phyloP scores from a whole-genome alignment of 352 stramenopile species.

The Phytophthora pluvialis region DNA sequence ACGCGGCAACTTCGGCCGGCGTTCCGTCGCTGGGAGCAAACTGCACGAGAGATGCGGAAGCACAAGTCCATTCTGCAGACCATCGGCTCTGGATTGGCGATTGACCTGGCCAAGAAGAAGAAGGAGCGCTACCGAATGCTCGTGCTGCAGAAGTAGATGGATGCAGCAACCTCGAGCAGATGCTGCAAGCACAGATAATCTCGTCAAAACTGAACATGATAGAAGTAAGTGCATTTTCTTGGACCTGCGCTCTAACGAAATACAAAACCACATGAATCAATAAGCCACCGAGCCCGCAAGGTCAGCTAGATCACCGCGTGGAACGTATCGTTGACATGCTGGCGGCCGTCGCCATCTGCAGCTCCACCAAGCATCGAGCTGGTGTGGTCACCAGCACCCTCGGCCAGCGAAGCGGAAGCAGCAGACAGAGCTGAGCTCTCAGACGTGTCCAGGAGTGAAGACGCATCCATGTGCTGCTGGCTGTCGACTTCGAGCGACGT shows the following conservation, averaged over 20 bases:
- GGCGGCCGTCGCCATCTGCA: conserved; percentile 23
- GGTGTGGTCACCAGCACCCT: conserved; percentile 38
- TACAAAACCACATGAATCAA: conserved; percentile 8
- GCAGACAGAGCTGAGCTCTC: conserved; percentile 46
- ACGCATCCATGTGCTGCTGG: conserved; percentile 46
- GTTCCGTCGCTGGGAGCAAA: conserved; percentile 65
- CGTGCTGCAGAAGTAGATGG: conserved; percentile 64
- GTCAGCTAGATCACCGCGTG: conserved; percentile 46
- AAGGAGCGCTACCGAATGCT: conserved; percentile 72
- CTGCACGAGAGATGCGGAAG: conserved; percentile 47
- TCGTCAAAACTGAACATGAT: conserved; percentile 7
- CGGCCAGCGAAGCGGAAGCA: conserved; percentile 44
- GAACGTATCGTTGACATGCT: conserved; percentile 33
- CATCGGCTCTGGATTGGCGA: conserved; percentile 56
- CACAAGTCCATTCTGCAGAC: conserved; percentile 54
- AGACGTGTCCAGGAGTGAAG: conserved; percentile 41
- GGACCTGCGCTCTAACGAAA: background rate
- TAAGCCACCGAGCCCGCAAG: background rate
- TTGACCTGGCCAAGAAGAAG: conserved; percentile 71
- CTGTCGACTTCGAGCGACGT: conserved; percentile 35
- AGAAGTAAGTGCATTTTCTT: conserved; percentile 17
- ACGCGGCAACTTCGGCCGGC: conserved; percentile 58
- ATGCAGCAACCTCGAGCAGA: background rate
- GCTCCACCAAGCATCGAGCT: conserved; percentile 34
- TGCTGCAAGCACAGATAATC: background rate